These are phyloP conservation scores for Diaporthe sp. DNA, from an alignment of 2,329 filamentous ascomycete genomes.

Conservation along the genomic window DNA sequence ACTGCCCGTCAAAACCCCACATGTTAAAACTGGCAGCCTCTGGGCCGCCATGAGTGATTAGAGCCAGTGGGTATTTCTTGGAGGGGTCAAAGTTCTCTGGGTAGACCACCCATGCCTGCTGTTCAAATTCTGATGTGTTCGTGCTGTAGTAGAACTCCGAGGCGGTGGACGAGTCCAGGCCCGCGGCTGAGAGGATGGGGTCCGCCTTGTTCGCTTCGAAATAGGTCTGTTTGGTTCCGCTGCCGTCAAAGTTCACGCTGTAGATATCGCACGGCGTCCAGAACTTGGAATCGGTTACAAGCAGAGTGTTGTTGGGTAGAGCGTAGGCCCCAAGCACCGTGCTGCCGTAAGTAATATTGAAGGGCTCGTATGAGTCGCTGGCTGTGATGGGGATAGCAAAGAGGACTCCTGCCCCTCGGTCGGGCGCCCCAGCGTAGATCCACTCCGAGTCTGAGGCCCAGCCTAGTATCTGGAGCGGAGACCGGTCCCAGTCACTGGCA, in stretches of 20 bases:
- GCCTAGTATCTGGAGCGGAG: constrained; percentile 15
- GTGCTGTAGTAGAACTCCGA: constrained; percentile 25
- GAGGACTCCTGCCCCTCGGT: background rate
- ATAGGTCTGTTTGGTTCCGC: background rate
- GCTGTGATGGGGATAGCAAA: constrained; percentile 7
- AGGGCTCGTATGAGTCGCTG: background rate
- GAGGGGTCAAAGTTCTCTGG: background rate
- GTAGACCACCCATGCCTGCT: background rate
- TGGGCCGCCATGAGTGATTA: constrained; percentile 4
- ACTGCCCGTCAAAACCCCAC: constrained; percentile 4
- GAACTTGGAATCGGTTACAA: constrained; percentile 3
- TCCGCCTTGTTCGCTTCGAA: constrained; percentile 17
- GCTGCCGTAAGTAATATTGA: background rate
- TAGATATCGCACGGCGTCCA: constrained; percentile 25
- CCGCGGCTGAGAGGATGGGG: background rate
- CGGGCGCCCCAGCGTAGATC: background rate
- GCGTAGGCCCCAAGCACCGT: constrained; percentile 3
- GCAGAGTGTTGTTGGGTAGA: constrained; percentile 11
- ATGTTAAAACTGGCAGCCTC: constrained; percentile 18
- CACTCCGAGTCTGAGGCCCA: constrained; percentile 10
- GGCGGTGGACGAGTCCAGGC: constrained; percentile 15
- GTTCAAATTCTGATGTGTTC: constrained; percentile 5
- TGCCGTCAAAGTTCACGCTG: background rate
- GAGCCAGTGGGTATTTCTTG: constrained; percentile 24
- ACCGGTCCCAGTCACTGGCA: constrained; percentile 11